These are phyloP conservation scores for Volvariella surrecta DNA, from an alignment of 1,284 basidiomycete genomes.

Conservation along the genomic window DNA sequence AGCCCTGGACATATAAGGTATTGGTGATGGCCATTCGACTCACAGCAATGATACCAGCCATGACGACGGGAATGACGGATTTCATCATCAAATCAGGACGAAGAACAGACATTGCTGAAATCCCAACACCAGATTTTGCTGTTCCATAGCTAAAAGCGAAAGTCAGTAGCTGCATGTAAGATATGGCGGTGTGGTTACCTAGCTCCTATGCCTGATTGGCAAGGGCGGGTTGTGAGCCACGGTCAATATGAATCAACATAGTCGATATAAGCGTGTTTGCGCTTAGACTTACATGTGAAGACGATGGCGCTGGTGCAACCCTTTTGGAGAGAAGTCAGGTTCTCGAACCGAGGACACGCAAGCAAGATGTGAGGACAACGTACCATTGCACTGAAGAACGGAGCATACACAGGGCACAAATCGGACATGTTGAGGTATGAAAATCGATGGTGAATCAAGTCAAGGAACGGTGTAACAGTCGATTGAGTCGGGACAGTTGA, in stretches of 20 bases:
- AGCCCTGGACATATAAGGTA: not conserved
- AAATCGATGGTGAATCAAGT: too few relatives aligned
- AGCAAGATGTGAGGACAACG: conserved; percentile 20
- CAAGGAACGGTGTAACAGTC: too few relatives aligned
- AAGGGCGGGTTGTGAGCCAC: too few relatives aligned
- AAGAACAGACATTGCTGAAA: conserved; percentile 96
- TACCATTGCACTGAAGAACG: conserved; percentile 96
- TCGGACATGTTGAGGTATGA: conserved; percentile 54
- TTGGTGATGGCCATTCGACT: conserved; percentile 19
- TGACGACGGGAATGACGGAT: conserved; percentile 95
- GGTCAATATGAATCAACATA: too few relatives aligned
- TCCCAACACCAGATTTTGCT: conserved; percentile 98
- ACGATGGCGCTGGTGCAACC: conserved; percentile 96
- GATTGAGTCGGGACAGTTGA: too few relatives aligned
- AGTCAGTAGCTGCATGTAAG: conserved; percentile 8
- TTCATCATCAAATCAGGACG: conserved; percentile 93
- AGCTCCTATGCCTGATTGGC: conserved; percentile 54
- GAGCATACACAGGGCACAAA: conserved; percentile 89
- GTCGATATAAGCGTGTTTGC: too few relatives aligned
- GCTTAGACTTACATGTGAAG: conserved; percentile 78
- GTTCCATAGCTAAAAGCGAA: conserved; percentile 73
- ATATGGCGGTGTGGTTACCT: conserved; percentile 33
- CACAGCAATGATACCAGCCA: conserved; percentile 99
- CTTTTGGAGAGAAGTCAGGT: conserved; percentile 28
- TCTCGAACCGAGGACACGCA: conserved; percentile 10